Evolutionary conservation across 2,329 filamentous ascomycete genomes (phyloP).

Genomic region (Fusarium sp.): DNA sequence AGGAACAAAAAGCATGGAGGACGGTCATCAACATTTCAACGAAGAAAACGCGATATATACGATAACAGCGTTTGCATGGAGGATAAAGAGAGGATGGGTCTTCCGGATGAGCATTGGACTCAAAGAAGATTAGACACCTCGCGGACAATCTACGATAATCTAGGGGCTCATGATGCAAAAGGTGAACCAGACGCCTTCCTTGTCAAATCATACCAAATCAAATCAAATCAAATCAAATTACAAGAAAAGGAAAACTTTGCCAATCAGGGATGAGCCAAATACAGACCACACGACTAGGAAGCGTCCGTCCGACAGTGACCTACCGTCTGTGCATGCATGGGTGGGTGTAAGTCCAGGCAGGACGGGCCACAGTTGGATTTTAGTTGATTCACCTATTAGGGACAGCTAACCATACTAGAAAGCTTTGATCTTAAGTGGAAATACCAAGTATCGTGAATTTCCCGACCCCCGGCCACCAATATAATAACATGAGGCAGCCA

Average conservation of each 20-base stretch:
- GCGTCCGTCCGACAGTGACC: conserved; percentile 1
- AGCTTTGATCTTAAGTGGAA: conserved; percentile 1
- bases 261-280: neutral
- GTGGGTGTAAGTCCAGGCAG: neutral
- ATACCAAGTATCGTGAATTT: conserved; percentile 12
- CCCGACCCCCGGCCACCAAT: conserved; percentile 3
- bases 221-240: neutral
- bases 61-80: conserved; percentile 29
- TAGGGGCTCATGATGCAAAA: conserved; percentile 11
- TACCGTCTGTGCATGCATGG: conserved; percentile 10
- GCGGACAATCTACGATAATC: conserved; percentile 14
- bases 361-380: neutral
- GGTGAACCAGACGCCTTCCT: conserved; percentile 31
- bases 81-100: neutral
- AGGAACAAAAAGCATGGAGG: neutral
- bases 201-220: neutral
- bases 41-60: conserved; percentile 30
- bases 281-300: neutral
- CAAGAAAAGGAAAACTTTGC: neutral
- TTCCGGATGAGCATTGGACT: conserved; percentile 7
- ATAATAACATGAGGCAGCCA: neutral
- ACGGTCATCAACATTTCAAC: conserved; percentile 20
- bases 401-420: neutral
- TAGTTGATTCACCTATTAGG: neutral
- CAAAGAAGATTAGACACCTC: conserved; percentile 22